These are phyloP conservation scores for Exophiala alcalophila DNA, from an alignment of 2,329 filamentous ascomycete species.

Conservation along the genomic window DNA sequence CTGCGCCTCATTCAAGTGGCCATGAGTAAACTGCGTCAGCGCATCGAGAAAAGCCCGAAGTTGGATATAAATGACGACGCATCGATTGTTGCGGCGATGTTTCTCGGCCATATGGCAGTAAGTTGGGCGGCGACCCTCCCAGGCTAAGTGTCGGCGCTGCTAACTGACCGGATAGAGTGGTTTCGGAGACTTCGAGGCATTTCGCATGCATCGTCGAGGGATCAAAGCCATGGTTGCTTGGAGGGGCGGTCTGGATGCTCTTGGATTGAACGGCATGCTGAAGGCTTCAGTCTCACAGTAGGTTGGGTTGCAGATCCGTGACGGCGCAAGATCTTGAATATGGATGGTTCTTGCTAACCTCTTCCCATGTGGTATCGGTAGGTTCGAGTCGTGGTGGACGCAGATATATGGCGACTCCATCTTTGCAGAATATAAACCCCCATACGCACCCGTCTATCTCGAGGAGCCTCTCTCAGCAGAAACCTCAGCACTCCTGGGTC, in stretches of 20 bases:
- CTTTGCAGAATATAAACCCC: neutral
- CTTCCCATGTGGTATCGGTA: neutral
- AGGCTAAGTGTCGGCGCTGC: too few species aligned
- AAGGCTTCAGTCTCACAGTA: slow-evolving; percentile 5
- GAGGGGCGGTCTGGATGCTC: slow-evolving; percentile 2
- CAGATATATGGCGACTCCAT: slow-evolving; percentile 5
- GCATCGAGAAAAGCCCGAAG: neutral
- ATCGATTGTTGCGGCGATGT: neutral
- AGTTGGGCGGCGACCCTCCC: too few species aligned
- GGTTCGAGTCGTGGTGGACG: slow-evolving; percentile 9
- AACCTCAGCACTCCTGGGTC: neutral
- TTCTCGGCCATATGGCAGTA: slow-evolving; percentile 4
- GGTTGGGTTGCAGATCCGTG: neutral
- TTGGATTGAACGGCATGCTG: slow-evolving; percentile 4
- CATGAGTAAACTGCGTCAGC: slow-evolving; percentile 1
- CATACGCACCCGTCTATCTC: neutral
- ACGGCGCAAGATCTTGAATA: neutral
- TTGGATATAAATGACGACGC: neutral
- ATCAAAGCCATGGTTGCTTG: slow-evolving; percentile 4
- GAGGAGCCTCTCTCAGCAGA: neutral
- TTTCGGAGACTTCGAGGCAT: slow-evolving; percentile 1
- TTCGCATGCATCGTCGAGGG: slow-evolving; percentile 2
- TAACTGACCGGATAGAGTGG: neutral
- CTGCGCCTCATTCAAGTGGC: slow-evolving; percentile 1
- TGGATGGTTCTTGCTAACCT: neutral